Conservation (phyloP, 2,329 filamentous ascomycete genomes). For the Coniochaeta sp. region DNA sequence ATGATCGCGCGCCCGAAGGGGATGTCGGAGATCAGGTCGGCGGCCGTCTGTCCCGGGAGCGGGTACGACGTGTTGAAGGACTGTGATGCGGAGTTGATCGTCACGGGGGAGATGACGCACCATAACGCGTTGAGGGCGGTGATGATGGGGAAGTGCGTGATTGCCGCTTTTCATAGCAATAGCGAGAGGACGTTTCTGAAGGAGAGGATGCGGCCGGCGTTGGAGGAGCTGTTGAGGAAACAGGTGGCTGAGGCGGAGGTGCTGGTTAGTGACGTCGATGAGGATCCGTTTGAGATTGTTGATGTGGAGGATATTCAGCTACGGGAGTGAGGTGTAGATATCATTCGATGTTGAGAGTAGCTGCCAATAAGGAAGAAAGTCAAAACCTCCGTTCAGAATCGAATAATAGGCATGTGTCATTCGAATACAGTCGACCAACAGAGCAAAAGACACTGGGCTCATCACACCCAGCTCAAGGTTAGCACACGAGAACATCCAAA, state of each 20-base stretch:
- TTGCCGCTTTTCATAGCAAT: conserved; percentile 88
- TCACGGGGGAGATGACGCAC: conserved; percentile 91
- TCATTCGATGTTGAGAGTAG: too few relatives aligned
- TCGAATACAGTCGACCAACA: too few relatives aligned
- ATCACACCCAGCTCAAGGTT: too few relatives aligned
- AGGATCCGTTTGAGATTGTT: conserved; percentile 76
- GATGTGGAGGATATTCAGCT: conserved; percentile 27
- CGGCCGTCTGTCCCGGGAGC: conserved; percentile 86
- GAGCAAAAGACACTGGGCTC: too few relatives aligned
- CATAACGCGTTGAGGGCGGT: conserved; percentile 84
- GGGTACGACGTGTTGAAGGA: conserved; percentile 70
- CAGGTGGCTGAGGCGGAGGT: conserved; percentile 51
- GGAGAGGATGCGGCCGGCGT: conserved; percentile 58
- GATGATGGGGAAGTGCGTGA: conserved; percentile 74
- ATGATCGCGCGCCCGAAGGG: conserved; percentile 22
- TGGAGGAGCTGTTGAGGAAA: conserved; percentile 51
- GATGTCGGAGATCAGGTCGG: conserved; percentile 37
- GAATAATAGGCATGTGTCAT: too few relatives aligned
- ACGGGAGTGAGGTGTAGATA: conserved; percentile 5
- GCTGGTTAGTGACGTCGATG: conserved; percentile 69
- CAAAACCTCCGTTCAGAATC: too few relatives aligned
- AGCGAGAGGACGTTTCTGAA: conserved; percentile 79
- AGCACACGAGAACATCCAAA: too few relatives aligned
- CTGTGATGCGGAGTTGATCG: conserved; percentile 67
- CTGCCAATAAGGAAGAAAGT: too few relatives aligned